Evolutionary conservation across 2,329 filamentous ascomycete species (phyloP).

Genomic region (Neofusicoccum parvum): DNA sequence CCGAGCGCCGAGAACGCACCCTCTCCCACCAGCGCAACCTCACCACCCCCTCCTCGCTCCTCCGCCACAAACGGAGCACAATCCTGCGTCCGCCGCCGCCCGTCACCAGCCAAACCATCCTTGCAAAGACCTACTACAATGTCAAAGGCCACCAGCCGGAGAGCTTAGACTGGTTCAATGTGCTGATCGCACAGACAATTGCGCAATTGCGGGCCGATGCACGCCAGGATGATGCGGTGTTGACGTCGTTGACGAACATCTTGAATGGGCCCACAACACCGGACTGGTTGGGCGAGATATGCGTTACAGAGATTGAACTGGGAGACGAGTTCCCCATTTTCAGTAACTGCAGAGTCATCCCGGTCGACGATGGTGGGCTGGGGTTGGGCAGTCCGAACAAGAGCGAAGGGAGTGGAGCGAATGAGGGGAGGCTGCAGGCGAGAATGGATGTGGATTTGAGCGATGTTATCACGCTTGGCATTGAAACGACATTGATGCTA

Average conservation of each 20-base stretch:
- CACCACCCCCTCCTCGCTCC: constrained; percentile 29
- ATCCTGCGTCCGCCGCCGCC: constrained; percentile 59
- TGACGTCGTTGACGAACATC: constrained; percentile 79
- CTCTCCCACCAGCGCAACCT: constrained; percentile 61
- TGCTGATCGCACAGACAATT: constrained; percentile 92
- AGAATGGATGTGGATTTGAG: constrained; percentile 96
- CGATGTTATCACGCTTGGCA: constrained; percentile 90
- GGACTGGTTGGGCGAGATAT: constrained; percentile 90
- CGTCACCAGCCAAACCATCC: constrained; percentile 88
- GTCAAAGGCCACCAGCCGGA: constrained; percentile 94
- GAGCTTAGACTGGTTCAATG: constrained; percentile 98
- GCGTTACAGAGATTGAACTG: constrained; percentile 87
- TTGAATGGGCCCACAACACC: constrained; percentile 87
- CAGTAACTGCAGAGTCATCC: constrained; percentile 95
- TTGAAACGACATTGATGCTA: constrained; percentile 90
- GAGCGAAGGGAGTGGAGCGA: constrained; percentile 36
- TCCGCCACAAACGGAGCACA: constrained; percentile 48
- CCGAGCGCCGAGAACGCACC: constrained; percentile 72
- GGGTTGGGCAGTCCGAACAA: constrained; percentile 48
- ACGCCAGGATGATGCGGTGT: constrained; percentile 85
- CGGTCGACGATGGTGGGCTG: constrained; percentile 74
- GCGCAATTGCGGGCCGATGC: constrained; percentile 93
- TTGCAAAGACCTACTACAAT: constrained; percentile 97
- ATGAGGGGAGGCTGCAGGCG: constrained; percentile 77
- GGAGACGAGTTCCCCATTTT: constrained; percentile 99